Percentiles rank a stretch among this genome's conserved stretches.
These are phyloP conservation scores for Ascochyta fabae DNA, from an alignment of 2,329 filamentous ascomycete species.

Conservation along the genomic window DNA sequence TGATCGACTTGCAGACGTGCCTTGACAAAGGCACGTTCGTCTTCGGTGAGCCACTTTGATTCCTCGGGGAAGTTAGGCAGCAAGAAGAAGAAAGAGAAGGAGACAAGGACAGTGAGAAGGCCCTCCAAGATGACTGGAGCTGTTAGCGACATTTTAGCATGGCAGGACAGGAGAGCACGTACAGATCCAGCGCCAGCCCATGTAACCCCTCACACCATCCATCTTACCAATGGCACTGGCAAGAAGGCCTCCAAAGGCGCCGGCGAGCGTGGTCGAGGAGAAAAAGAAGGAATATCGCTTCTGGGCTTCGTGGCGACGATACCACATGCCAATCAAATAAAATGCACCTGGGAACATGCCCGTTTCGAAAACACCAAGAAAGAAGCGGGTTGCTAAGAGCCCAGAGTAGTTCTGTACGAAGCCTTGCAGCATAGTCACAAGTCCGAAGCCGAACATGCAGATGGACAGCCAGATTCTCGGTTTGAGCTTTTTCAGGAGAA, in stretches of 20 bases:
- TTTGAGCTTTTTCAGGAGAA: constrained; percentile 59
- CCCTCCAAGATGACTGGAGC: constrained; percentile 68
- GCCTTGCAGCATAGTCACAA: constrained; percentile 77
- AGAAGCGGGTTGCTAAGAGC: constrained; percentile 78
- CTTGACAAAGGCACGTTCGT: constrained; percentile 55
- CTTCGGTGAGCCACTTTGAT: constrained; percentile 55
- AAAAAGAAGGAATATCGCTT: constrained; percentile 96
- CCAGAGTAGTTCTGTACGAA: constrained; percentile 79
- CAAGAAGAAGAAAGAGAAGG: constrained; percentile 56
- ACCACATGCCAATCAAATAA: constrained; percentile 87
- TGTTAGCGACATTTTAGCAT: not conserved
- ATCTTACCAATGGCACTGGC: constrained; percentile 90
- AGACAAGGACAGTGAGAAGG: constrained; percentile 52
- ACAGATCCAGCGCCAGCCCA: constrained; percentile 79
- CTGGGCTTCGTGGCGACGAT: constrained; percentile 84
- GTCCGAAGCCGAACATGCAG: constrained; percentile 85
- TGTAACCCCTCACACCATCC: constrained; percentile 71
- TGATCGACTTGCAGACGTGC: constrained; percentile 57
- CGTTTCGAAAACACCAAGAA: constrained; percentile 69
- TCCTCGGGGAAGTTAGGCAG: constrained; percentile 59
- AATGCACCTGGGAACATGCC: constrained; percentile 64
- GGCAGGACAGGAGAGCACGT: not conserved
- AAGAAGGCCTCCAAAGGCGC: constrained; percentile 84
- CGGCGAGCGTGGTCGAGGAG: constrained; percentile 77
- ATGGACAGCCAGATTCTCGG: constrained; percentile 66